Conservation (phyloP, 2,329 filamentous ascomycete species). For the Pezicula carpinea region DNA sequence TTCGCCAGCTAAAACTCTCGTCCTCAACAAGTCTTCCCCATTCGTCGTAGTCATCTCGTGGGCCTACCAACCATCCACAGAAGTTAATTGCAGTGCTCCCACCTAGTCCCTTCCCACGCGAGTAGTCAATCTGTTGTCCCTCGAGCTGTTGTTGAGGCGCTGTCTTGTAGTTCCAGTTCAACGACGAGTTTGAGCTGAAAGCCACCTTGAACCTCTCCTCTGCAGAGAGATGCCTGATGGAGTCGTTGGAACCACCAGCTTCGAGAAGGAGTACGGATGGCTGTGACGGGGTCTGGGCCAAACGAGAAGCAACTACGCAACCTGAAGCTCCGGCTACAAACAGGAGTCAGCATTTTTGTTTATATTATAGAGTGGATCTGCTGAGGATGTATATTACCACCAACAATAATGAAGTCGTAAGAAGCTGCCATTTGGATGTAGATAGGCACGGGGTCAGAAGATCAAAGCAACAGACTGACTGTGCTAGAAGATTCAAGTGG, state of each 20-base stretch:
- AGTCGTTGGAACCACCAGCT: constrained; percentile 45
- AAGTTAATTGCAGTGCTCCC: constrained; percentile 52
- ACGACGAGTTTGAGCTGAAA: constrained; percentile 35
- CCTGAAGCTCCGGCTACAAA: constrained; percentile 40
- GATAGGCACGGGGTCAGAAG: no score
- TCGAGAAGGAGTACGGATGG: constrained; percentile 55
- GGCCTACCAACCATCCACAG: constrained; percentile 39
- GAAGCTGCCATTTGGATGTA: no score
- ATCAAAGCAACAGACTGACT: no score
- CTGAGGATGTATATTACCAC: not conserved
- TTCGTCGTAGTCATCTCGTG: constrained; percentile 44
- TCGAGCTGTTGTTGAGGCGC: constrained; percentile 39
- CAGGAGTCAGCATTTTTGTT: not conserved
- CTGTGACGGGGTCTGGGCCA: constrained; percentile 40
- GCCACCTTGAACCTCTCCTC: constrained; percentile 48
- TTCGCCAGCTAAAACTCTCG: constrained; percentile 37
- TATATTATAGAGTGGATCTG: not conserved
- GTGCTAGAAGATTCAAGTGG: no score
- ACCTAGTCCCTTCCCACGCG: constrained; percentile 46
- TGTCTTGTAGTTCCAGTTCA: constrained; percentile 51
- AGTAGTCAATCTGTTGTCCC: constrained; percentile 41
- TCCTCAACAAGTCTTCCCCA: constrained; percentile 29
- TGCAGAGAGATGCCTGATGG: constrained; percentile 39
- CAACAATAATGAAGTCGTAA: not conserved
- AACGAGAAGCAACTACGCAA: constrained; percentile 45